phyloP scores from a whole-genome alignment of 2,329 filamentous ascomycete species.

The Cordyceps farinosa region DNA sequence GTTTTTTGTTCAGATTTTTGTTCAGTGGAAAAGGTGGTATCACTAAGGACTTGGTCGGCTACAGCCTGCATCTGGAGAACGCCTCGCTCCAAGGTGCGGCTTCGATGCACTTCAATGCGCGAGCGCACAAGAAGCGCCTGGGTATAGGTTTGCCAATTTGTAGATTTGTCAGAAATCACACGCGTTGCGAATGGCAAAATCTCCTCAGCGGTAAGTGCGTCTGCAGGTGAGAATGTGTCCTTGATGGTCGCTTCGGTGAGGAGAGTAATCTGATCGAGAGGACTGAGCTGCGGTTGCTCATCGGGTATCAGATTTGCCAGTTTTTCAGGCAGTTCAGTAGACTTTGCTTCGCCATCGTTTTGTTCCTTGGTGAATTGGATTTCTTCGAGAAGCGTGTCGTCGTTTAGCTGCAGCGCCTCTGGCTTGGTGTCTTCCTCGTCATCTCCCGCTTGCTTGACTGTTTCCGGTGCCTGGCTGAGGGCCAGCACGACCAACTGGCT shows the following conservation, averaged over 20 bases:
- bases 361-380: constrained; percentile 70
- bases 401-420: constrained; percentile 73
- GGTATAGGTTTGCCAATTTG: constrained; percentile 98
- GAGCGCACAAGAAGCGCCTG: constrained; percentile 87
- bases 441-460: constrained; percentile 12
- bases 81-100: constrained; percentile 82
- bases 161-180: constrained; percentile 81
- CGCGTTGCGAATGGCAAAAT: constrained; percentile 86
- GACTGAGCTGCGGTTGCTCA: constrained; percentile 74
- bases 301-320: constrained; percentile 68
- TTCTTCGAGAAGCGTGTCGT: constrained; percentile 87
- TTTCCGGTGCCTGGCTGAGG: constrained; percentile 56
- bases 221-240: constrained; percentile 77
- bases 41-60: constrained; percentile 90
- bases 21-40: constrained; percentile 53
- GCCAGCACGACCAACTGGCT: constrained; percentile 92
- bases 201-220: constrained; percentile 88
- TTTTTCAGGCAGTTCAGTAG: constrained; percentile 51
- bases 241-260: constrained; percentile 84
- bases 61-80: constrained; percentile 91
- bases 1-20: constrained; percentile 28
- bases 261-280: constrained; percentile 86
- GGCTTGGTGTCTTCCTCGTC: constrained; percentile 43
- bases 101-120: constrained; percentile 81
- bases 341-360: constrained; percentile 35